Base-by-base conservation (phyloP, 1,284 basidiomycete species). In the Boletus mariae region DNA sequence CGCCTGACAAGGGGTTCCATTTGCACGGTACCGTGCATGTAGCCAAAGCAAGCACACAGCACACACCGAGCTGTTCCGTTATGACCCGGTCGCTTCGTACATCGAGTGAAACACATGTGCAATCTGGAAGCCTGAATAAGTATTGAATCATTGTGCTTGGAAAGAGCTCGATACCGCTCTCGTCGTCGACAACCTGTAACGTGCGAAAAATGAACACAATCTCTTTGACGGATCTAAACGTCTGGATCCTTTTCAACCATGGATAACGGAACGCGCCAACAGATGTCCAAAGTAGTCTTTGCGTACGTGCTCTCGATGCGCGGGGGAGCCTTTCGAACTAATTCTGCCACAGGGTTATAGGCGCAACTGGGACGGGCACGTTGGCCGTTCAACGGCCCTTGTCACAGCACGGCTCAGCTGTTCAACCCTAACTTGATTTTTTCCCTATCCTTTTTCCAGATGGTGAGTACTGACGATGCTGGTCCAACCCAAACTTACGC, bases 351-450 rank as follows among this genome's bases (percentile, higher is more conserved):
- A 55, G 54, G 17, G 46, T 55, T 9, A 20, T 40, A 9, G 17
- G 38, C 5, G 35, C 49, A 8, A 55, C 53, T 9, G 53, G 50
- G 1, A 55, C 35, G 3, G 35, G 35, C 17, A 20, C 38, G 38
- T 40, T 40, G 17, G 10, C n/a, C 17, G 10, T 40, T 10, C 17
- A 20, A 20, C 17, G 17, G 17, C 17, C 17, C 17, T 20, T 20
- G 17, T 20, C 17, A 20, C 7, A n/a, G 7, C 35, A 37, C 15
- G 5, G 6, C 15, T 9, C 15, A 15, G 17, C 17, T 20, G 32
- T 15, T 37, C 5, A n/a, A 8, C 7, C 35, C 15, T n/a, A 4
- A 31, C 31, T 31, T 31, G 10, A 20, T 35, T 13, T 32, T 28
- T 28, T 28, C 28, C 6, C 12, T 13, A 8, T 47, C 15, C 31